These are phyloP conservation scores for Trichoderma sp. DNA, from an alignment of 2,329 filamentous ascomycete genomes.

Conservation along the genomic window DNA sequence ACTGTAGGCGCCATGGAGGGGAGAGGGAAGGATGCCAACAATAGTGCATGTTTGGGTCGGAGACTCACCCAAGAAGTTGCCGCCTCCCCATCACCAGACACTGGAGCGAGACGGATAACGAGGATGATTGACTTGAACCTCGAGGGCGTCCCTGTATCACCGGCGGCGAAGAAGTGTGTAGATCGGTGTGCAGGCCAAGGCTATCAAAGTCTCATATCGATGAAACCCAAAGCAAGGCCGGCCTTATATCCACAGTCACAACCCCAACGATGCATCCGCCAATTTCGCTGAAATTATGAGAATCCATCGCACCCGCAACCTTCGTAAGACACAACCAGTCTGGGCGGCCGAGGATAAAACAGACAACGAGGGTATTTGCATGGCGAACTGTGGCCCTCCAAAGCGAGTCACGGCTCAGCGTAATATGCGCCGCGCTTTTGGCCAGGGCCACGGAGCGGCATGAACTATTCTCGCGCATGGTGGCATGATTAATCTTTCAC, in stretches of 20 bases:
- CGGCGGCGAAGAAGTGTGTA: no score
- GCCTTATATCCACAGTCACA: not conserved
- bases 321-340: slow-evolving; percentile 20
- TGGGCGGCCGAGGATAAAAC: slow-evolving; percentile 25
- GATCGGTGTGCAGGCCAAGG: not conserved
- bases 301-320: slow-evolving; percentile 2
- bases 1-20: not conserved
- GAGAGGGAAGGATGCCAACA: not conserved
- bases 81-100: not conserved
- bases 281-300: not conserved
- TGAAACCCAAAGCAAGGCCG: not conserved
- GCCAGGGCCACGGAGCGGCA: slow-evolving; percentile 13
- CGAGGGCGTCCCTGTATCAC: not conserved
- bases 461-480: slow-evolving; percentile 3
- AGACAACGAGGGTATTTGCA: slow-evolving; percentile 30
- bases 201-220: not conserved
- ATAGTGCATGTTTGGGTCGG: not conserved
- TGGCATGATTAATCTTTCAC: slow-evolving; percentile 17
- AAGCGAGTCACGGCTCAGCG: slow-evolving; percentile 23
- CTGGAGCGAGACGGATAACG: no score
- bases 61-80: not conserved
- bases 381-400: slow-evolving; percentile 16
- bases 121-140: no score
- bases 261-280: not conserved
- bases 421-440: slow-evolving; percentile 19